These are phyloP conservation scores for Mucor saturninus DNA, from an alignment of 371 early-diverging fungal genomes.

Conservation along the genomic window DNA sequence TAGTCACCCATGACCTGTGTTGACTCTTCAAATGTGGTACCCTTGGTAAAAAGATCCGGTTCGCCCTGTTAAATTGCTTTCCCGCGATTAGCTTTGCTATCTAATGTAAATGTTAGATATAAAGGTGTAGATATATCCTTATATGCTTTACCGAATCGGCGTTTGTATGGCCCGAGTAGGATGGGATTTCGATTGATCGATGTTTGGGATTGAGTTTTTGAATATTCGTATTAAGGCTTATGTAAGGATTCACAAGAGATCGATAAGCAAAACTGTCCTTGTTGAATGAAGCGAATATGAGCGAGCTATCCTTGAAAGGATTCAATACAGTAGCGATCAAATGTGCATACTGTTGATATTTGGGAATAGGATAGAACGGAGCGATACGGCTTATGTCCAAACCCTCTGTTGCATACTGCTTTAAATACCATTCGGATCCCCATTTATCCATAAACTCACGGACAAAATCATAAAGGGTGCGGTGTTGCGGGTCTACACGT, in stretches of 20 bases:
- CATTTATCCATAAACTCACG: constrained; percentile 49
- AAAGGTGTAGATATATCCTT: no score
- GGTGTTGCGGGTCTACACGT: constrained; percentile 58
- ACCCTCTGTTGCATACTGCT: constrained; percentile 35
- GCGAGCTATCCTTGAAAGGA: constrained; percentile 5
- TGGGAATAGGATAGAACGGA: constrained; percentile 1
- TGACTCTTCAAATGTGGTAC: background rate
- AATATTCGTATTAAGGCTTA: constrained; percentile 2
- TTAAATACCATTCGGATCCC: constrained; percentile 63
- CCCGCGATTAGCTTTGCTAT: constrained; percentile 70
- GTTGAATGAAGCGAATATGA: background rate
- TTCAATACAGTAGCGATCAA: background rate
- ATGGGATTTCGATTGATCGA: constrained; percentile 31
- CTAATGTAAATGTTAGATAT: constrained; percentile 19
- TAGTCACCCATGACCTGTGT: background rate
- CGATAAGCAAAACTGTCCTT: constrained; percentile 11
- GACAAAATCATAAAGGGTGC: constrained; percentile 61
- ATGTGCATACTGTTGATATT: background rate
- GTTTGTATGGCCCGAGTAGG: constrained; percentile 61
- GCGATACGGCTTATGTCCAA: constrained; percentile 37
- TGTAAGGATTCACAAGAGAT: background rate
- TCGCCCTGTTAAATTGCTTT: constrained; percentile 47
- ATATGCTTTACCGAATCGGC: constrained; percentile 56
- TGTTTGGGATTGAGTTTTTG: constrained; percentile 10
- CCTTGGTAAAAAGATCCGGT: background rate